Percentiles rank a stretch among this genome's conserved stretches.
phyloP scores from a whole-genome alignment of 495 filamentous ascomycete species.

The Sphaerosporella brunnea region DNA sequence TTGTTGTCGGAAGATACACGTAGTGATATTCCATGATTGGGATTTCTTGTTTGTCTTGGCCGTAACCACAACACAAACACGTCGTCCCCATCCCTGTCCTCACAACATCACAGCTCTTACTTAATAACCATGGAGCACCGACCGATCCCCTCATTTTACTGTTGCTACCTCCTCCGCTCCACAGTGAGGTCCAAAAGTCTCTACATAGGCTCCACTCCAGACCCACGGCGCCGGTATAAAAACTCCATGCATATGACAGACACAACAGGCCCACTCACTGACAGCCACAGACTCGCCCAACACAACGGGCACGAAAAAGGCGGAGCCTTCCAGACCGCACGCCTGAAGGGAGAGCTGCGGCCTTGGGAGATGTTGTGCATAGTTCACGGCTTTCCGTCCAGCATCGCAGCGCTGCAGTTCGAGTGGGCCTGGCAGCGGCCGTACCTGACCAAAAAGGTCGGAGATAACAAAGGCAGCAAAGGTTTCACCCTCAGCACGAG shows the following conservation, averaged over 20 bases:
- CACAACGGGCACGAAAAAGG: constrained; percentile 72
- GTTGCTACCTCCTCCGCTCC: constrained; percentile 77
- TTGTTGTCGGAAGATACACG: too few species aligned
- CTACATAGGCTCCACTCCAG: constrained; percentile 84
- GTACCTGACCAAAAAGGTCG: constrained; percentile 54
- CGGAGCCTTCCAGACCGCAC: constrained; percentile 60
- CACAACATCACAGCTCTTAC: too few species aligned
- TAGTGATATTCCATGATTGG: too few species aligned
- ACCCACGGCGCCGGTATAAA: constrained; percentile 48
- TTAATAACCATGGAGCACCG: constrained; percentile 20
- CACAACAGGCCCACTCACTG: too few species aligned
- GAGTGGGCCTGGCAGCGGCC: constrained; percentile 95
- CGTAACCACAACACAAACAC: too few species aligned
- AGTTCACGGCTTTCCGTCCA: constrained; percentile 74
- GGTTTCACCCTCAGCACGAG: constrained; percentile 27
- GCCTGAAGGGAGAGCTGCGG: constrained; percentile 38
- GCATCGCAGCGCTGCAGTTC: constrained; percentile 78
- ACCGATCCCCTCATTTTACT: constrained; percentile 54
- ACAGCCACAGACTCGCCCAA: constrained; percentile 45
- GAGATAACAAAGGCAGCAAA: constrained; percentile 35
- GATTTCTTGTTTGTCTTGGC: too few species aligned
- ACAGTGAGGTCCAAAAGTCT: constrained; percentile 43
- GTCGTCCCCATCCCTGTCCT: too few species aligned
- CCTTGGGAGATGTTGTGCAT: constrained; percentile 91
- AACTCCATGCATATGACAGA: constrained; percentile 76